These are phyloP conservation scores for Termitomyces sp. DNA, from an alignment of 768 basidiomycete genomes.

Conservation along the genomic window DNA sequence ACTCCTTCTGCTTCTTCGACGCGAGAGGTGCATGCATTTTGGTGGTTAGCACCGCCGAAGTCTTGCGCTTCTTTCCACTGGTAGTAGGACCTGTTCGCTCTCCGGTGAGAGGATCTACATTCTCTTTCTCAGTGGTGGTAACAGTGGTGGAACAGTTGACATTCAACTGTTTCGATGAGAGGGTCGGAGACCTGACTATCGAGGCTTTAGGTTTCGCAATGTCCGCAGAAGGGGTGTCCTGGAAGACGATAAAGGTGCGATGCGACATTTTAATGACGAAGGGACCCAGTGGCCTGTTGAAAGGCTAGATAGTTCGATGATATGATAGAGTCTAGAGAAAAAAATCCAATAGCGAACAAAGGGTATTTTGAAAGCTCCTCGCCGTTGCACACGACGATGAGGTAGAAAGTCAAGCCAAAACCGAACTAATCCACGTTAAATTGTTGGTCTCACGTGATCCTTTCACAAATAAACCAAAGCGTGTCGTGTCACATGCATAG, in stretches of 20 bases:
- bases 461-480: constrained; percentile 10
- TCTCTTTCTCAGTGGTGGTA: constrained; percentile 66
- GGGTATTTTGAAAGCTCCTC: neutral
- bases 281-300: neutral
- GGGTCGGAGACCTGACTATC: constrained; percentile 24
- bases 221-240: constrained; percentile 44
- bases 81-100: constrained; percentile 43
- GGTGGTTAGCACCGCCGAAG: constrained; percentile 48
- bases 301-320: constrained; percentile 1
- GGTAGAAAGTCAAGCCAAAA: constrained; percentile 13
- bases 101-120: constrained; percentile 72
- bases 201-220: constrained; percentile 25
- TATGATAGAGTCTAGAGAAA: neutral
- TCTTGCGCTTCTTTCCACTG: constrained; percentile 62
- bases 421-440: constrained; percentile 18
- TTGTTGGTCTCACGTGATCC: constrained; percentile 10
- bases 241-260: constrained; percentile 62
- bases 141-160: constrained; percentile 26
- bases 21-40: constrained; percentile 39
- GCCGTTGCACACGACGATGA: constrained; percentile 14
- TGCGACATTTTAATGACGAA: constrained; percentile 39
- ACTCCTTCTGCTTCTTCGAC: constrained; percentile 42
- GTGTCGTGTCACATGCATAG: constrained; percentile 9
- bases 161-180: constrained; percentile 15
- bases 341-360: constrained; percentile 4